Evolutionary conservation across 495 filamentous ascomycete genomes (phyloP), one percentile per base, ranked within the genome.

Genomic region (Xylaria nigripes): DNA sequence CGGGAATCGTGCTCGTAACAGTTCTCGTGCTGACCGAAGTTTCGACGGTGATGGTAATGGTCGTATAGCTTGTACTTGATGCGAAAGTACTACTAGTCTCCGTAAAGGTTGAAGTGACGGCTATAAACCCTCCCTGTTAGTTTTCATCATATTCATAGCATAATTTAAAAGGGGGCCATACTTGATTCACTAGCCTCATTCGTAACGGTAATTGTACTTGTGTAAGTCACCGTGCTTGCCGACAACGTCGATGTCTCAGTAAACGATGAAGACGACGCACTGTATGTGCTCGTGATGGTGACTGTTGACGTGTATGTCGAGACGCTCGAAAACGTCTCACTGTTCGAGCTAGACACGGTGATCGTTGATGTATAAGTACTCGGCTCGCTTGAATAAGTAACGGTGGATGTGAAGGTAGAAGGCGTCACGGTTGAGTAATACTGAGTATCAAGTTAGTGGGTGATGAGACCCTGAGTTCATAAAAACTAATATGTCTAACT

Each of bases 21-120:
- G 48, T 41, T 21, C 18, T 32, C 30, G 46, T 45, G 15, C 10
- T 29, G 5, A 13, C 23, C 10, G 45, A 27, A 8, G 6, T 9
- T 13, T 21, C 3, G 5, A 48, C 22, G 15, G 47, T 45, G 22
- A 51, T 15, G 3, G 54, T 56, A 15, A 29, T 38, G 9, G 54
- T 50, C 21, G 48, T 50, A 16, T 19, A 25, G 1, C 29, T 51
- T 29, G 30, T 52, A 23, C 43, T 36, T 44, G 55, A 43, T 19
- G 42, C 22, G 21, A 32, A 18, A 25, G 24, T 15, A 1, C 45
- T 53, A 1, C 29, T 55, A n/a, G 41, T 36, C 10, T 36, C 42
- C 16, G 55, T 58, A 22, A 30, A 16, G 27, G 30, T 50, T 45
- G 25, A 16, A 19, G 38, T 51, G 8, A 27, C 23, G 22, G 25